phyloP scores from a whole-genome alignment of 306 rosid species.

The Casuarina glauca region DNA sequence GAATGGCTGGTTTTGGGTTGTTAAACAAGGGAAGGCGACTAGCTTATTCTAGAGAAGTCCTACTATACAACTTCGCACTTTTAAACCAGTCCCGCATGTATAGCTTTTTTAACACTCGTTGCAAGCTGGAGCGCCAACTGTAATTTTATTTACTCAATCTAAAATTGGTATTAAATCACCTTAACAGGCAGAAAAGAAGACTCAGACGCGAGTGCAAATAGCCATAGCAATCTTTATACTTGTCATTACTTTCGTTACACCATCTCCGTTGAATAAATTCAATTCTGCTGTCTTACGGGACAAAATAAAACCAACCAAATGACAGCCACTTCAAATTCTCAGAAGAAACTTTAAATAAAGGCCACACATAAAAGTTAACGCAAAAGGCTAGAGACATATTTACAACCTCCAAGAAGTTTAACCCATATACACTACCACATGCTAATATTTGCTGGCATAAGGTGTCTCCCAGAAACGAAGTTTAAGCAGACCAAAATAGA shows the following conservation, averaged over 20 bases:
- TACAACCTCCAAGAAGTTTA: not conserved
- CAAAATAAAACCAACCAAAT: not conserved
- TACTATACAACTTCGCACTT: not conserved
- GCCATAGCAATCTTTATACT: not conserved
- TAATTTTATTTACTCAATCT: not conserved
- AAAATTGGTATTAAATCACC: not conserved
- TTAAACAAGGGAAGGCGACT: not conserved
- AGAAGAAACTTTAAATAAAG: not conserved
- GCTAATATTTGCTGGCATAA: not conserved
- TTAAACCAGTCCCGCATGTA: not conserved
- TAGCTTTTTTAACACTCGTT: not conserved
- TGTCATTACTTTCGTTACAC: not conserved
- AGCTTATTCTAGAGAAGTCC: not conserved
- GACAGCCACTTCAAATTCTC: constrained; percentile 1
- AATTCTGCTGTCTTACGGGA: not conserved
- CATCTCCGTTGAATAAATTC: not conserved
- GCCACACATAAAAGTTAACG: not conserved
- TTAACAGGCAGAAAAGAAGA: not conserved
- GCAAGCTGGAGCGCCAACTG: not conserved
- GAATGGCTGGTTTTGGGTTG: not conserved
- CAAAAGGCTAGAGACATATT: not conserved
- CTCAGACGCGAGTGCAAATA: not conserved
- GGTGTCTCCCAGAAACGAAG: not conserved
- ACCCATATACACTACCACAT: not conserved
- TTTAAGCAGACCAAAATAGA: not conserved